Base-by-base conservation (phyloP, 306 rosid species). In the Malus fusca region DNA sequence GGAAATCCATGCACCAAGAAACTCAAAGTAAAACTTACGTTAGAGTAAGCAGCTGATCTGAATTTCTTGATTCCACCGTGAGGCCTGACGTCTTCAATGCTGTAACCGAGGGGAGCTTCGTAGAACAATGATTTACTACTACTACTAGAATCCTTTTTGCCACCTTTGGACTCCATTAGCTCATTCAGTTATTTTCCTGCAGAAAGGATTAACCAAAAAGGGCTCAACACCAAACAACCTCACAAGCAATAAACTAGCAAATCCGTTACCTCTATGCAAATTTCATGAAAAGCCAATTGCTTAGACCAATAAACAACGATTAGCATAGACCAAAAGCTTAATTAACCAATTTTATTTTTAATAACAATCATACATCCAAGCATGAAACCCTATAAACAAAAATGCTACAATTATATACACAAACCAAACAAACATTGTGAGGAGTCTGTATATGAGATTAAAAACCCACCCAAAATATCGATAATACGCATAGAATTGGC, bases 21-120 rank as follows among this genome's bases (percentile, higher is more conserved):
- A 18, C 11, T 68, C 35, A 63, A 23, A 56, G 19, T 11, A 69
- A 30, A 65, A 77, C 88, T 78, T 65, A 94, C 98, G 97, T 95
- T 95, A 79, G 98, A 95, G 97, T 95, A 95, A 33, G 96, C 98
- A 95, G 98, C 92, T 11, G 97, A 88, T 95, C 93, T 78, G 97
- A 88, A 95, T 52, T 95, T 95, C 91, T 89, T 88, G 90, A 92
- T 90, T 86, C 98, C 98, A 87, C 97, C 97, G 92, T 90, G 77
- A 25, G 98, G 98, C 58, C 97, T 87, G 68, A 95, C 76, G 91
- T 95, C 98, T 92, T 95, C 98, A 84, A 88, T 95, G 95, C 84
- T 90, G 87, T 95, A 95, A 43, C 83, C 97, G 31, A 95, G 97
- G 76, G 98, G 98, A 80, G 97, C 97, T 90, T 95, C 98, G 87